phyloP scores from a whole-genome alignment of 2,329 filamentous ascomycete species.

The Trichoderma polysporum region DNA sequence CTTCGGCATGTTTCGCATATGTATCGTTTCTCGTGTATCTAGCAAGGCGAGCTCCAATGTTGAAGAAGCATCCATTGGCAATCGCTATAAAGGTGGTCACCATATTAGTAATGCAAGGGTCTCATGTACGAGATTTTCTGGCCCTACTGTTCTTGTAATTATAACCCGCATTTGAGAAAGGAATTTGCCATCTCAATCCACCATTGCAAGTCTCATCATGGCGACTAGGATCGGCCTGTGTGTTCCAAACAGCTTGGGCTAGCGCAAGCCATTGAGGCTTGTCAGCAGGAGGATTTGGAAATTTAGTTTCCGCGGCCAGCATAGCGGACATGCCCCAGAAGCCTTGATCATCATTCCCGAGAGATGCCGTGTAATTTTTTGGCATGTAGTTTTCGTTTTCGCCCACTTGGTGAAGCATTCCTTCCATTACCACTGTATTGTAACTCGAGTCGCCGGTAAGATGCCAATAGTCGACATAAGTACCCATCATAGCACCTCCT shows the following conservation, averaged over 20 bases:
- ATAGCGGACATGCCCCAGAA: conserved; percentile 70
- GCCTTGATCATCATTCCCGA: conserved; percentile 70
- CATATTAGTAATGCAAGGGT: neutral
- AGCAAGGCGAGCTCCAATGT: conserved; percentile 66
- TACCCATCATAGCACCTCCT: conserved; percentile 66
- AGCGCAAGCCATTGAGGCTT: conserved; percentile 63
- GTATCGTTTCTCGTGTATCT: conserved; percentile 67
- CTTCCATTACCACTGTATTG: conserved; percentile 57
- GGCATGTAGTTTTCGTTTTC: conserved; percentile 59
- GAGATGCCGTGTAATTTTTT: conserved; percentile 54
- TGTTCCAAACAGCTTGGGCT: conserved; percentile 69
- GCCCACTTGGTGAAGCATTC: conserved; percentile 60
- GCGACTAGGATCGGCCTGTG: conserved; percentile 58
- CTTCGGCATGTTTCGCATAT: conserved; percentile 62
- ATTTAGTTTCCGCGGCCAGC: conserved; percentile 64
- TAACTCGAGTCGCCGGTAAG: conserved; percentile 64
- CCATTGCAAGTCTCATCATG: conserved; percentile 65
- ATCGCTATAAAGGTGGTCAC: conserved; percentile 42
- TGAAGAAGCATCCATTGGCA: conserved; percentile 64
- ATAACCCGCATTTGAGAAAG: conserved; percentile 70
- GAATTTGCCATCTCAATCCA: conserved; percentile 77
- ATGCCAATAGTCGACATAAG: conserved; percentile 69
- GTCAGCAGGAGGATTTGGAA: conserved; percentile 55
- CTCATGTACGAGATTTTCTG: rapidly evolving
- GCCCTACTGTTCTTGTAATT: conserved; percentile 68